Conservation (phyloP, 352 stramenopile genomes). For the Phytophthora macrochlamydospora region DNA sequence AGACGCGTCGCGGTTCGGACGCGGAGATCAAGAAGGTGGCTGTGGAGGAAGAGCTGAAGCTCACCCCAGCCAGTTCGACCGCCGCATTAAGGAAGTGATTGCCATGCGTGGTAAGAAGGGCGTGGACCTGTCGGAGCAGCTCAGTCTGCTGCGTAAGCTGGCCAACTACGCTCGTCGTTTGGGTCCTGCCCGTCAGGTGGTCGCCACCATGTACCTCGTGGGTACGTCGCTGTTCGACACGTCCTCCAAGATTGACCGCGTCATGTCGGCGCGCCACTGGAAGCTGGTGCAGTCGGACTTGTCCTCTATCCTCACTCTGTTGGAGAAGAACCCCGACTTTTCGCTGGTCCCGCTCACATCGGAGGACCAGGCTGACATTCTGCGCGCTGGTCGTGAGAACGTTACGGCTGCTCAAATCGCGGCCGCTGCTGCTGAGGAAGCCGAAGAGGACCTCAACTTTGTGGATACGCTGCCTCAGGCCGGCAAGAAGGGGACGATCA, state of each 20-base stretch:
- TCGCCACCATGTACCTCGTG: constrained; percentile 84
- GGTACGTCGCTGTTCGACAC: constrained; percentile 86
- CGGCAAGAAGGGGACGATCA: constrained; percentile 83
- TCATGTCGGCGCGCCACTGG: constrained; percentile 84
- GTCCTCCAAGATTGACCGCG: constrained; percentile 83
- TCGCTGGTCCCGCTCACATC: constrained; percentile 70
- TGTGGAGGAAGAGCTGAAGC: constrained; percentile 86
- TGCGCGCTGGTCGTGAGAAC: constrained; percentile 72
- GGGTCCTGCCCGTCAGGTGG: constrained; percentile 73
- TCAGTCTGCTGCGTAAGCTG: constrained; percentile 75
- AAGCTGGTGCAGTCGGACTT: constrained; percentile 73
- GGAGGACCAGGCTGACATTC: constrained; percentile 87
- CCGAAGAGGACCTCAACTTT: constrained; percentile 90
- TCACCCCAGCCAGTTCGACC: constrained; percentile 82
- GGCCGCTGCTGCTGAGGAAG: constrained; percentile 49
- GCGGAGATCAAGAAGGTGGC: constrained; percentile 51
- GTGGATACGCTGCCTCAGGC: constrained; percentile 74
- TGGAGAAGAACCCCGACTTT: constrained; percentile 87
- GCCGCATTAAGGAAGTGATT: constrained; percentile 85
- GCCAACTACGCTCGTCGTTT: constrained; percentile 81
- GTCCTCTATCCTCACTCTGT: constrained; percentile 65
- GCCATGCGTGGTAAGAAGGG: constrained; percentile 85
- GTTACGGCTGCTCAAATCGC: constrained; percentile 67
- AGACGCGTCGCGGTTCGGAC: constrained; percentile 61
- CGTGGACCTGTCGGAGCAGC: constrained; percentile 75